Conservation (phyloP, 1,284 basidiomycete species). For the Gomphus bonarii region DNA sequence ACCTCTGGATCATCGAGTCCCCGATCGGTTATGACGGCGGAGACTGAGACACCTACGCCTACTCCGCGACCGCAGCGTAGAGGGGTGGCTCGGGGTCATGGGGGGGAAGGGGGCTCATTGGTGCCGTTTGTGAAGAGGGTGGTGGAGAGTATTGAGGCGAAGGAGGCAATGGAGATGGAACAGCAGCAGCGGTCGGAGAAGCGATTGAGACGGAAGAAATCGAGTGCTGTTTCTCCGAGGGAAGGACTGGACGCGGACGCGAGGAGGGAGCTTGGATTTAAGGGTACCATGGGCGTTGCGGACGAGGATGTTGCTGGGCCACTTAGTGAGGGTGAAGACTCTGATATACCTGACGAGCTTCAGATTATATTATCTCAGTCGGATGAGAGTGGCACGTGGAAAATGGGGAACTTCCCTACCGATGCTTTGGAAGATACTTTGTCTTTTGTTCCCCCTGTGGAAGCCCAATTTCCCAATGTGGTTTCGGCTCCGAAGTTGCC, state of each 20-base stretch:
- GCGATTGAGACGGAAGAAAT: neutral
- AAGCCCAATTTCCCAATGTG: neutral
- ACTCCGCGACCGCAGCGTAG: neutral
- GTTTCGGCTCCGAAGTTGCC: constrained; percentile 5
- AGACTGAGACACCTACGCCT: neutral
- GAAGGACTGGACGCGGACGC: constrained; percentile 32
- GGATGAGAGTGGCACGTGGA: constrained; percentile 23
- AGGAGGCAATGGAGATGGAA: neutral
- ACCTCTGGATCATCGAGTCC: neutral
- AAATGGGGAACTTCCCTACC: neutral
- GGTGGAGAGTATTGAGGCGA: neutral
- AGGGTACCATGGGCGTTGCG: constrained; percentile 54
- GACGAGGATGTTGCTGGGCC: constrained; percentile 27
- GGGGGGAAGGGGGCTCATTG: neutral
- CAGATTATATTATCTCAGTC: constrained; percentile 49
- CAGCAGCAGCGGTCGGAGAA: neutral
- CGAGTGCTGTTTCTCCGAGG: neutral
- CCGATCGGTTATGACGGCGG: neutral
- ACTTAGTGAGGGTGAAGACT: constrained; percentile 48
- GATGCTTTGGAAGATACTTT: constrained; percentile 25
- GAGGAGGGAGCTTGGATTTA: constrained; percentile 46
- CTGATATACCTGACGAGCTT: constrained; percentile 67
- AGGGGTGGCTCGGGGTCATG: neutral
- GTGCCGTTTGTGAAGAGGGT: constrained; percentile 8
- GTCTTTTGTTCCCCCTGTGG: constrained; percentile 22